Percentiles rank a stretch among this genome's conserved stretches.
phyloP scores from a whole-genome alignment of 2,329 filamentous ascomycete species.

The Colletotrichum noveboracense region DNA sequence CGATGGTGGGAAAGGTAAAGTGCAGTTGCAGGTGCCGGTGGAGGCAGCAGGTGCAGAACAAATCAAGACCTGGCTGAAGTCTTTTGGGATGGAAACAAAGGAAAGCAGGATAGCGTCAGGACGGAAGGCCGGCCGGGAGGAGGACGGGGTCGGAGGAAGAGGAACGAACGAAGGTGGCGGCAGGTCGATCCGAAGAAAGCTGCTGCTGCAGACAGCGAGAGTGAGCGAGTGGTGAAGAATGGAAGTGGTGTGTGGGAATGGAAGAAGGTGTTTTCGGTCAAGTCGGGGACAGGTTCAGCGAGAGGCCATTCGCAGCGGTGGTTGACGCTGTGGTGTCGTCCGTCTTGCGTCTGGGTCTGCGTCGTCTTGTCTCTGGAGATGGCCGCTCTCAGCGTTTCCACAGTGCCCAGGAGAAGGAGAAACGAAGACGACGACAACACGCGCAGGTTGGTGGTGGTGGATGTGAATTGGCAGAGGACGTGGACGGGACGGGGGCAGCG shows the following conservation, averaged over 20 bases:
- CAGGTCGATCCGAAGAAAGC: neutral
- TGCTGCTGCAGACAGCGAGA: neutral
- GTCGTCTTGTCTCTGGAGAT: neutral
- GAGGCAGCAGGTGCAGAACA: neutral
- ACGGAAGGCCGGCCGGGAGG: neutral
- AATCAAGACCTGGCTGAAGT: neutral
- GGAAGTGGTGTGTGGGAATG: neutral
- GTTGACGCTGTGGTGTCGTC: neutral
- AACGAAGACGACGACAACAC: neutral
- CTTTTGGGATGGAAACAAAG: conserved; percentile 11
- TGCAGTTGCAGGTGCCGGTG: neutral
- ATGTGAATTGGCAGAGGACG: neutral
- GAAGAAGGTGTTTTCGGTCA: neutral
- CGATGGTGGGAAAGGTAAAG: neutral
- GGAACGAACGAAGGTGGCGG: conserved; percentile 9
- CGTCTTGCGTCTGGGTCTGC: neutral
- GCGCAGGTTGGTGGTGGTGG: neutral
- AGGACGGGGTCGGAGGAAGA: conserved; percentile 6
- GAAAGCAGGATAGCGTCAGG: conserved; percentile 9
- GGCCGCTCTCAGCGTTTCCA: conserved; percentile 17
- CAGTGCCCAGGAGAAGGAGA: conserved; percentile 13
- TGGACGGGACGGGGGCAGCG: neutral
- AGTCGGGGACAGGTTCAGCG: neutral
- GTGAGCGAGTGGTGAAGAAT: neutral
- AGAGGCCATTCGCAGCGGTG: conserved; percentile 6